Evolutionary conservation across 2,329 filamentous ascomycete genomes (phyloP).

Genomic region (Arthrinium phaeospermum): DNA sequence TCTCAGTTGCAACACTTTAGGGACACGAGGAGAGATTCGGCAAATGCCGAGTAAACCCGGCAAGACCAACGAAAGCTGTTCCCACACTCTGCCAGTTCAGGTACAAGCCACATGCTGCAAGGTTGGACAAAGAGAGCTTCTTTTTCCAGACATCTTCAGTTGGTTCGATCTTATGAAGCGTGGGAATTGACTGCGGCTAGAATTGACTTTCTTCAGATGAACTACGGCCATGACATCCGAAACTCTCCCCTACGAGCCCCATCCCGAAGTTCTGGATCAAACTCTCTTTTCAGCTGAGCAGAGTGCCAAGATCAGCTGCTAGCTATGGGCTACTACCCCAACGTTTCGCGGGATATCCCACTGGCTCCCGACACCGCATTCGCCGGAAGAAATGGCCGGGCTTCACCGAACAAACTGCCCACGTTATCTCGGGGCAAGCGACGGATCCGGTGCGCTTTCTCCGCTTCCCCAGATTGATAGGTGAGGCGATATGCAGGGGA

Average conservation of each 20-base stretch:
- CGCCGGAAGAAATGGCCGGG: not conserved
- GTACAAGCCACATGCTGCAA: not conserved
- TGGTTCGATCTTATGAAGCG: not conserved
- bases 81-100: not conserved
- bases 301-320: not conserved
- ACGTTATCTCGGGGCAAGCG: constrained; percentile 1
- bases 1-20: not conserved
- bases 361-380: not conserved
- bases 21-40: not conserved
- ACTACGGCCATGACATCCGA: not conserved
- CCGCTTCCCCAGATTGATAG: constrained; percentile 15
- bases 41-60: not conserved
- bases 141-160: not conserved
- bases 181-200: not conserved
- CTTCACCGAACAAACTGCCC: not conserved
- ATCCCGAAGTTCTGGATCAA: not conserved
- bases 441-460: not conserved
- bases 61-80: not conserved
- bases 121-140: not conserved
- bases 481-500: not conserved
- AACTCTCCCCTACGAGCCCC: not conserved
- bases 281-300: constrained; percentile 13
- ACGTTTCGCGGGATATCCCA: not conserved
- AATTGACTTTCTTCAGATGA: constrained; percentile 1
- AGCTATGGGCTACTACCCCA: not conserved